Base-by-base conservation (phyloP, 2,329 filamentous ascomycete genomes). In the Cordyceps tenuipes region DNA sequence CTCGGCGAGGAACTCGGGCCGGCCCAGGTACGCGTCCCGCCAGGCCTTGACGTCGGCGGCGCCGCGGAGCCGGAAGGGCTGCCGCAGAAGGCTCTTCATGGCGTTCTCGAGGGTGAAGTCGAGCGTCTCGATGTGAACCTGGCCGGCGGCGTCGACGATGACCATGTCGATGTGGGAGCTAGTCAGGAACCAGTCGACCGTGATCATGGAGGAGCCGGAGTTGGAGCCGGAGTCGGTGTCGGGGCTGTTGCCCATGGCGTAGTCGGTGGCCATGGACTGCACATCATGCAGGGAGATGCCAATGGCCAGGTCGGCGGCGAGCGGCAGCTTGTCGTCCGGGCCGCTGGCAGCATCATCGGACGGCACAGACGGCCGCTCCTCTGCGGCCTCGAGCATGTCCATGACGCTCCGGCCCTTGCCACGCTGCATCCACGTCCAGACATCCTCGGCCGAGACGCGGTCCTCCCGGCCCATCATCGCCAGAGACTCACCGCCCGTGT, bases 371-470 rank as follows among this genome's bases (percentile, higher is more conserved):
- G 29, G 1, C 8, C 26, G 41, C 53, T 36, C 41, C 13, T 47
- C 41, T 12, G 17, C 53, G 1, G 53, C 53, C 9, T 36, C 23
- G 41, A 56, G 31, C 29, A 56, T 36, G 29, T 56, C 53, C 36
- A 56, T 15, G 6, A 56, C 41, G 53, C 53, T 56, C 17, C 53
- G 26, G 17, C 41, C 53, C 39, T 56, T 56, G 53, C 53, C 53
- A n/a, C 53, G 53, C 43, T 56, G 53, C 43, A 47, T 56, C 53
- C 53, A 56, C 5, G 41, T 10, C 53, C 53, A 56, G 29, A 56
- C 13, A n/a, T 47, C 53, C 5, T 7, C 13, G 6, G 41, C 19
- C 10, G 53, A 34, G 10, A 56, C 12, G 1, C 12, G 36, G 31
- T 56, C 53, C 26, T 47, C 43, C 12, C 43, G 41, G 5, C 21